Evolutionary conservation across 2,329 filamentous ascomycete species (phyloP), one percentile per base, ranked within the genome.

Genomic region (Neopestalotiopsis sp.): DNA sequence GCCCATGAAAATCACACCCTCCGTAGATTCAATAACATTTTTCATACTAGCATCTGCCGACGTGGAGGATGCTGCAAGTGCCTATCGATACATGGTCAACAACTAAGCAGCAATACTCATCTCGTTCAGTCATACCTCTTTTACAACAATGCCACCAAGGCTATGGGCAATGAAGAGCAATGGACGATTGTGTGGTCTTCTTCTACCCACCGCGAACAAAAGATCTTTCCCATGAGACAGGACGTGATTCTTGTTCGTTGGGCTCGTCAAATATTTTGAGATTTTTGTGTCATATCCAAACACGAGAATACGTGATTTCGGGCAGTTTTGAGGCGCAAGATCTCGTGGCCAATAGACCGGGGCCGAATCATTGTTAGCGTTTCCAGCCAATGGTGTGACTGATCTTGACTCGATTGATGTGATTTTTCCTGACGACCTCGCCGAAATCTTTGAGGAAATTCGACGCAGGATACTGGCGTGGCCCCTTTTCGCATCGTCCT

Each of bases 1-100:
- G 3, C 72, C 71, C 2, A 74, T 57, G 53, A 74, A 74, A 1
- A 72, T 38, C 12, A 72, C 65, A 17, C 62, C 68, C 0, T 24
- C 40, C 5, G 68, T 73, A 2, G 64, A 67, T 0, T 65, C 5
- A 9, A 71, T 58, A 24, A 74, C 63, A 28, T 71, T 61, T 7
- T 58, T 53, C 28, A n/a, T n/a, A n/a, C n/a, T n/a, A n/a, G n/a
- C n/a, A n/a, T n/a, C n/a, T n/a, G n/a, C n/a, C 5, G 66, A 67
- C 10, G 3, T 12, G 1, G 40, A 53, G 3, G 66, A 67, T 9
- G 38, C 24, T 14, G 59, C 38, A 5, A 62, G 28, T 28, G 45
- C n/a, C n/a, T n/a, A n/a, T n/a, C n/a, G n/a, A n/a, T n/a, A n/a
- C n/a, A n/a, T n/a, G n/a, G n/a, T n/a, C n/a, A n/a, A n/a, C n/a